These are phyloP conservation scores for Arthroderma sp. DNA, from an alignment of 2,329 filamentous ascomycete genomes.

Conservation along the genomic window DNA sequence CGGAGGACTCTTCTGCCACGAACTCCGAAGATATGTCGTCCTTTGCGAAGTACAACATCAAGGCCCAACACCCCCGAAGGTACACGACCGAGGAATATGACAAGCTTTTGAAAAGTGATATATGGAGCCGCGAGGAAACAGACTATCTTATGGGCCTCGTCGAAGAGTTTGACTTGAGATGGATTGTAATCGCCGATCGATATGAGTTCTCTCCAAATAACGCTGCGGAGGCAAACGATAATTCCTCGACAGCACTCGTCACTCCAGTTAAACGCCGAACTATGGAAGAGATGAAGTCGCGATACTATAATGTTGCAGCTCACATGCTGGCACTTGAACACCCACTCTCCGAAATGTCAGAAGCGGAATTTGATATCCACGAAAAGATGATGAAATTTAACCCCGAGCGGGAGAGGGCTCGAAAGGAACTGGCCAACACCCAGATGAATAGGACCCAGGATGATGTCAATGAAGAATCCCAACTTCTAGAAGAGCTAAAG, in stretches of 20 bases:
- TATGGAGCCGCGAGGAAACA: slow-evolving; percentile 89
- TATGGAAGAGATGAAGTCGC: slow-evolving; percentile 81
- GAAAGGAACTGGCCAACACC: slow-evolving; percentile 74
- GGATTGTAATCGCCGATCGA: slow-evolving; percentile 83
- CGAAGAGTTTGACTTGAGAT: slow-evolving; percentile 71
- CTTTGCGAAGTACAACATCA: slow-evolving; percentile 82
- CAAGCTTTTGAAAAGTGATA: slow-evolving; percentile 55
- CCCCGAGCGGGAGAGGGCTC: slow-evolving; percentile 59
- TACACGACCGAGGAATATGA: slow-evolving; percentile 85
- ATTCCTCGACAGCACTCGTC: slow-evolving; percentile 40
- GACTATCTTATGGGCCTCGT: slow-evolving; percentile 73
- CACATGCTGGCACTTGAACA: slow-evolving; percentile 71
- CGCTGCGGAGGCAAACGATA: slow-evolving; percentile 21
- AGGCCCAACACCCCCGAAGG: slow-evolving; percentile 56
- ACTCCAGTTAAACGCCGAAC: slow-evolving; percentile 45
- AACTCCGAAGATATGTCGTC: slow-evolving; percentile 38
- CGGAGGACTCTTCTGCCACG: slow-evolving; percentile 17
- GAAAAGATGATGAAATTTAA: slow-evolving; percentile 82
- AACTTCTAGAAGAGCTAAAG: slow-evolving; percentile 77
- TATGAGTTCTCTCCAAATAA: slow-evolving; percentile 53
- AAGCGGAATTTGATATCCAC: slow-evolving; percentile 68
- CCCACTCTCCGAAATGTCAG: slow-evolving; percentile 75
- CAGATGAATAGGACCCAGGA: slow-evolving; percentile 69
- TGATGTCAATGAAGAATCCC: slow-evolving; percentile 85
- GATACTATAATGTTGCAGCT: slow-evolving; percentile 79